Base-by-base conservation (phyloP, 2,329 filamentous ascomycete genomes). In the Aspergillus awamori region DNA sequence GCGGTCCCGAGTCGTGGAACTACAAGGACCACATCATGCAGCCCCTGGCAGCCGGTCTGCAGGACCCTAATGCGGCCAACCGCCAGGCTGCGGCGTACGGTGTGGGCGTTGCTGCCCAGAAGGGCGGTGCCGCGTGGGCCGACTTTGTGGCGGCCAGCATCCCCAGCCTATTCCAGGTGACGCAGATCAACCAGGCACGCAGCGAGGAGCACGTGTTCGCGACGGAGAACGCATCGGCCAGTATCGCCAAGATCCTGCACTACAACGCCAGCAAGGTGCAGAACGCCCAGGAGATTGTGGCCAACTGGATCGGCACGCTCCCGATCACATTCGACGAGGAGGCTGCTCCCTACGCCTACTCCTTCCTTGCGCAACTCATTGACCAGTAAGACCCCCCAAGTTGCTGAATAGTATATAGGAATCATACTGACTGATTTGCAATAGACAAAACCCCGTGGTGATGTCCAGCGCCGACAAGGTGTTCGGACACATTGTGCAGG, bases 311-410 rank as follows among this genome's bases (percentile, higher is more conserved):
- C 53, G 88, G 92, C 66, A 97, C 94, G 0, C 82, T 99, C 38
- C 95, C 95, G 0, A 90, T 99, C 56, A 88, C 89, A 15, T 97
- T 97, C 72, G 95, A 99, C 67, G 95, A 99, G 76, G 95, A 99
- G 80, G 95, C 95, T 4, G 95, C 95, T 20, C 95, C 95, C 13
- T 98, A 96, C 76, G 93, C 93, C 1, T 99, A 99, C 75, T 89
- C 89, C 48, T 99, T 97, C 80, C 82, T 99, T 61, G 89, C 91
- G 11, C 89, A 97, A 75, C 80, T 99, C 65, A 97, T 98, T 74
- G 90, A 96, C 68, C 90, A 96, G 95, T 97, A 87, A 86, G 93
- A 89, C 61, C 53, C 38, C 53, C 38, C 53, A 6, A 15, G 11
- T 53, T 20, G 43, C 53, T 49, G 62, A 57, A 43, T 5, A 47